Evolutionary conservation across 2,329 filamentous ascomycete genomes (phyloP), one percentile per base, ranked within the genome.

Genomic region (Beauveria scarabaeidicola): DNA sequence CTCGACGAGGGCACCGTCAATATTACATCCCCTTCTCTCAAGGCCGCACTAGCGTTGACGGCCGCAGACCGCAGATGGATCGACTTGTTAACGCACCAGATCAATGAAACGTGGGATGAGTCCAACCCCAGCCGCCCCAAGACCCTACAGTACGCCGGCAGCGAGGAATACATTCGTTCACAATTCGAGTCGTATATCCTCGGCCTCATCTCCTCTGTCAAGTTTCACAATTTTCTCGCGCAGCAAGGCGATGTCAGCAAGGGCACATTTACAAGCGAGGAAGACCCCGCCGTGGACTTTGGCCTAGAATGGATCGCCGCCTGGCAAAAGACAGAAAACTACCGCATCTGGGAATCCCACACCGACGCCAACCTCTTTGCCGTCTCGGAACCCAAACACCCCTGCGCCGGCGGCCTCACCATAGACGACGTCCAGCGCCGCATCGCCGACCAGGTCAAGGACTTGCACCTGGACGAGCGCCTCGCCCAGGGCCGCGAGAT

Each of bases 111-210:
- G 0, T 99, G 94, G 94, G 94, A 99, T 69, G 91, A 96, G 46
- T 78, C 85, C 5, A 93, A 97, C 68, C 94, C 94, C 0, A 84
- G 85, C 63, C 82, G 90, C 52, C 94, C 94, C n/a, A 97, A 91
- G 68, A 96, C 91, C 2, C 87, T 97, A 78, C 92, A 92, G 32
- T 99, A 97, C 69, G 86, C 91, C 41, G 94, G 94, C 32, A 97
- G 91, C 63, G 94, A 99, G 74, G 94, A 97, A 70, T 97, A 97
- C 69, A 99, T 99, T 66, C 85, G 94, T 32, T 84, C 97, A 44
- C 93, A 97, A 68, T 99, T 99, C 63, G 94, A 99, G 74, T 92
- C 97, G 68, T 99, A 99, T 69, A 82, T 99, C 6, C 81, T 97
- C 25, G 90, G 91, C 0, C 81, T 99, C 63, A 84, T 97, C 47